Base-by-base conservation (phyloP, 1,139 yeast species). In the Kodamaea suecica region DNA sequence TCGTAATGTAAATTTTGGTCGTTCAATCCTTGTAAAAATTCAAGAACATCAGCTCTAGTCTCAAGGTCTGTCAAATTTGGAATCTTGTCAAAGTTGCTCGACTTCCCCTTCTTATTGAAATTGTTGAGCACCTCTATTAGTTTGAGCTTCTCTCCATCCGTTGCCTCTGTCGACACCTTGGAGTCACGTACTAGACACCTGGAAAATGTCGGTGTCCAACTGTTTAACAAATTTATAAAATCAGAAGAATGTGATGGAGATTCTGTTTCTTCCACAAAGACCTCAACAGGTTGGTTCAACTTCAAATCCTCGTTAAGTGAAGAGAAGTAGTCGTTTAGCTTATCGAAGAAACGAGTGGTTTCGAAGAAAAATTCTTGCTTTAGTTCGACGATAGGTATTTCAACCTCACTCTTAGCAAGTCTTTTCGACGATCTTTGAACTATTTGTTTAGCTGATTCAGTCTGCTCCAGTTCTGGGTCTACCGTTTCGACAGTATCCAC, bases 351-450 rank as follows among this genome's bases (percentile, higher is more conserved):
- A 9, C 23, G 27, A 8, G 48, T 45, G 4, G 63, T 52, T 41
- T 63, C 60, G 17, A 33, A 33, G 44, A 66, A 61, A 45, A 49
- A 48, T 10, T 44, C 44, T 20, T 48, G 43, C n/a, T 50, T 42
- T n/a, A 59, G 24, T 27, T 47, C 48, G 3, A 56, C 48, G 8
- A 47, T 50, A 3, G 43, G 35, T 1, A 49, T 36, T 6, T 55
- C 55, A 5, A 52, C 43, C 27, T 59, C 66, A 27, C 48, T 34
- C 40, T 57, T 48, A 33, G 65, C 59, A 29, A 69, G 54, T 35
- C 76, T 41, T 40, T 66, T 66, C 0, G 74, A 69, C 1, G 69
- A 53, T 28, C 76, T 43, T 35, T 63, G 70, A 2, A 49, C 41
- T 23, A 29, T 31, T 16, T 29, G 11, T 19, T 19, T 19, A 4